phyloP scores from a whole-genome alignment of 23 red algal species.

The Agarophyton chilense region DNA sequence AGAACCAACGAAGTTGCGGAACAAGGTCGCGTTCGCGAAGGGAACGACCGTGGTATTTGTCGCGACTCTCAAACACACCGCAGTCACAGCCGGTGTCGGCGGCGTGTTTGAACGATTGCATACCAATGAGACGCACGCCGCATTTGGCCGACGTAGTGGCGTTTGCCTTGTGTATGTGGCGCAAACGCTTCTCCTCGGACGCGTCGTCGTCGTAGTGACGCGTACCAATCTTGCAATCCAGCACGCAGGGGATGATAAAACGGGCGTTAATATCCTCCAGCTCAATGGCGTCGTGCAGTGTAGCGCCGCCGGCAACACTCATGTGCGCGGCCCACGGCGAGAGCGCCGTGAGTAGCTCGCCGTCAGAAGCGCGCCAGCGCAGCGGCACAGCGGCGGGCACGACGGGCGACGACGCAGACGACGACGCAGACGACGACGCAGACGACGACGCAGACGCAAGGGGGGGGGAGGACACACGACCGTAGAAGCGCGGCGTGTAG shows the following conservation, averaged over 20 bases:
- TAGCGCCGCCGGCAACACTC: background rate
- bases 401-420: background rate
- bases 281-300: background rate
- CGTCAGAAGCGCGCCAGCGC: background rate
- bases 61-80: conserved; percentile 63
- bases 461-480: too few relatives aligned
- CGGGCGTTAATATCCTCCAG: conserved; percentile 83
- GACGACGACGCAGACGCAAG: too few relatives aligned
- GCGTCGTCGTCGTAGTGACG: conserved; percentile 98
- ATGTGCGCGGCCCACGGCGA: conserved; percentile 44
- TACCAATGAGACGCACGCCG: conserved; percentile 88
- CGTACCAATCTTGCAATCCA: conserved; percentile 93
- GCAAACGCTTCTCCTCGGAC: conserved; percentile 73
- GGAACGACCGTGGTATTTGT: conserved; percentile 93
- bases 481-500: conserved; percentile 70
- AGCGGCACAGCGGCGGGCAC: background rate
- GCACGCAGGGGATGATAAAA: conserved; percentile 85
- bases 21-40: conserved; percentile 66
- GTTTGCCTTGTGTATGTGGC: conserved; percentile 81
- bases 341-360: background rate
- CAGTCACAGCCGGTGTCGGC: background rate
- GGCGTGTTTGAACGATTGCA: conserved; percentile 83
- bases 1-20: conserved; percentile 66
- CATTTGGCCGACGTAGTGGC: conserved; percentile 70
- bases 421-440: too few relatives aligned